Conservation (phyloP, 1,139 yeast genomes). For the Pichia sp. region DNA sequence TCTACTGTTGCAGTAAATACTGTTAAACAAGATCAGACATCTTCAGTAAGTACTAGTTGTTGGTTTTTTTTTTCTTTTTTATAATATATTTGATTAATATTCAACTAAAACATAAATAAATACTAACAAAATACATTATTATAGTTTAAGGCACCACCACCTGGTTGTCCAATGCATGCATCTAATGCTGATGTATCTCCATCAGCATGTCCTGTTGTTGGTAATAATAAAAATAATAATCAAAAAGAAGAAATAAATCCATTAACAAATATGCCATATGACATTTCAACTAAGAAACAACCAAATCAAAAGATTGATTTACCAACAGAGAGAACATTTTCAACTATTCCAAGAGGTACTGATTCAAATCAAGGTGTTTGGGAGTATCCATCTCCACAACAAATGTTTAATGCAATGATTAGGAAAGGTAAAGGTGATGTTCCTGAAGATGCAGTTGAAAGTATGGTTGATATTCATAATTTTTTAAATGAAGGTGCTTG, state of each 20-base stretch:
- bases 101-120: not conserved
- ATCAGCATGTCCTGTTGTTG: conserved; percentile 31
- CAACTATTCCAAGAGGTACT: conserved; percentile 83
- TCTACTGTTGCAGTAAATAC: conserved; percentile 4
- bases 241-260: conserved; percentile 51
- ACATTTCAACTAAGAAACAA: conserved; percentile 56
- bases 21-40: not conserved
- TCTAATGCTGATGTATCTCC: conserved; percentile 15
- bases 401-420: conserved; percentile 96
- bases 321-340: conserved; percentile 77
- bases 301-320: conserved; percentile 76
- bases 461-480: conserved; percentile 96
- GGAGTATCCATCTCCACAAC: conserved; percentile 99
- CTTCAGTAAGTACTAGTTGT: not conserved
- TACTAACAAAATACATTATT: not conserved
- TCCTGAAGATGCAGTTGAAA: conserved; percentile 91
- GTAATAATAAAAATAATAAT: not conserved
- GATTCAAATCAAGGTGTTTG: conserved; percentile 64
- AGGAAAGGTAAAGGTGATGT: conserved; percentile 84
- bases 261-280: conserved; percentile 81
- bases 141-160: conserved; percentile 8
- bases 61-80: not conserved
- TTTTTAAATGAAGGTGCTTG: conserved; percentile 97
- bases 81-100: no score
- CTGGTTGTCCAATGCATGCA: conserved; percentile 17